Conservation (phyloP, 1,284 basidiomycete genomes). For the Ceratobasidium sp. region DNA sequence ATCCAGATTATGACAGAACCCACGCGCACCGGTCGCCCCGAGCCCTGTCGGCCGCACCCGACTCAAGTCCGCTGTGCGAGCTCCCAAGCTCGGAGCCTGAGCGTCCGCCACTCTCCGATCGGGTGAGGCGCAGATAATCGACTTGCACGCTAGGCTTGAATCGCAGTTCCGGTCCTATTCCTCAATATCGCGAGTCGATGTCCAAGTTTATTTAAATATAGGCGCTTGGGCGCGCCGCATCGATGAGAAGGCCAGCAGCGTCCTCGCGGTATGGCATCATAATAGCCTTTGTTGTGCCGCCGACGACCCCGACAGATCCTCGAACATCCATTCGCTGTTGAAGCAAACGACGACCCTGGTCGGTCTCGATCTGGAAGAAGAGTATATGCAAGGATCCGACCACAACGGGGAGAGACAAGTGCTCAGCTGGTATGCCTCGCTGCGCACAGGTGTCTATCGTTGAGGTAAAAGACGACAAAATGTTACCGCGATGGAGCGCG, state of each 20-base stretch:
- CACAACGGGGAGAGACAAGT: background rate
- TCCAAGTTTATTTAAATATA: background rate
- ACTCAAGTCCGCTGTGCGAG: background rate
- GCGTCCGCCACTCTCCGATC: background rate
- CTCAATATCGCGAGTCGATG: background rate
- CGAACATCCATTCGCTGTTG: conserved; percentile 19
- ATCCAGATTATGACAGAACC: background rate
- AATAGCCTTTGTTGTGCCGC: conserved; percentile 3
- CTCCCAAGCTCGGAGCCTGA: background rate
- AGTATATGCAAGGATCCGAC: background rate
- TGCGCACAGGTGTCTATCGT: background rate
- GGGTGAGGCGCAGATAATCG: background rate
- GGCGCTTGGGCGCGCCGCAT: conserved; percentile 7
- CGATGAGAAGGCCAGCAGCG: conserved; percentile 1
- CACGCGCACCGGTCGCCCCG: background rate
- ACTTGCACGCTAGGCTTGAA: background rate
- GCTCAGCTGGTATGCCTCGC: conserved; percentile 35
- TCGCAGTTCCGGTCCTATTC: background rate
- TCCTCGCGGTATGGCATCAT: conserved; percentile 41
- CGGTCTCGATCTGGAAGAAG: conserved; percentile 1
- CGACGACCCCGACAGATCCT: conserved; percentile 1
- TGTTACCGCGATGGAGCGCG: conserved; percentile 9
- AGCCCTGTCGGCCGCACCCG: background rate
- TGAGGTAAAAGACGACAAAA: conserved; percentile 39
- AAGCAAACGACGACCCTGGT: conserved; percentile 1